Percentiles rank a stretch among this genome's conserved stretches.
phyloP scores from a whole-genome alignment of 495 filamentous ascomycete species.

The Xylaria cubensis region DNA sequence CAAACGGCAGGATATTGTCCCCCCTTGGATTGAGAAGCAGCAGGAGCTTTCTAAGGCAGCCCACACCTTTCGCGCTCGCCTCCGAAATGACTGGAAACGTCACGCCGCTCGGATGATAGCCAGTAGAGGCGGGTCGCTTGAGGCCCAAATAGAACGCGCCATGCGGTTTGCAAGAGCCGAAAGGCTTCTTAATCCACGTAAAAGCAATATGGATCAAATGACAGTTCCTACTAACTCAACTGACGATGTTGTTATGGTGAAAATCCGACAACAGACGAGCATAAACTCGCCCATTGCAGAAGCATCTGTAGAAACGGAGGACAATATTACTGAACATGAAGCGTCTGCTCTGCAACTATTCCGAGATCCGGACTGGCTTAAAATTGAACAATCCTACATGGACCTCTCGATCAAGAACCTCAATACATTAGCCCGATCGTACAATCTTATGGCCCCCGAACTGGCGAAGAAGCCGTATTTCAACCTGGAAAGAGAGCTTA shows the following conservation, averaged over 20 bases:
- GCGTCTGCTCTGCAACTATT: constrained; percentile 56
- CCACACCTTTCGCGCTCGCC: constrained; percentile 70
- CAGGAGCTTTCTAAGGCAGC: constrained; percentile 80
- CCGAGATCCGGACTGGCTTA: constrained; percentile 70
- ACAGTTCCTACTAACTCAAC: constrained; percentile 55
- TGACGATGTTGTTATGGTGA: constrained; percentile 55
- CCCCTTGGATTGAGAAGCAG: constrained; percentile 96
- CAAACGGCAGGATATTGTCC: constrained; percentile 85
- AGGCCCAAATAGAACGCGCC: constrained; percentile 76
- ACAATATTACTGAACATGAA: constrained; percentile 30
- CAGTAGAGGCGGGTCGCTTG: constrained; percentile 77
- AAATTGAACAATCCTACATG: constrained; percentile 77
- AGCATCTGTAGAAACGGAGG: constrained; percentile 25
- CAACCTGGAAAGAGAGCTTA: constrained; percentile 81
- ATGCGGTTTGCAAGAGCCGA: constrained; percentile 78
- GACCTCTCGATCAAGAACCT: constrained; percentile 78
- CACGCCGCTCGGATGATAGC: constrained; percentile 84
- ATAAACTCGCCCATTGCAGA: constrained; percentile 28
- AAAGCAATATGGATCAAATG: constrained; percentile 53
- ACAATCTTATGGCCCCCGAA: constrained; percentile 93
- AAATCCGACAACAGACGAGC: constrained; percentile 45
- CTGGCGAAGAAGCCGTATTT: constrained; percentile 95
- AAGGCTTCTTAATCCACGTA: constrained; percentile 58
- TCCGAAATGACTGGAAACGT: constrained; percentile 86
- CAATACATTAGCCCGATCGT: constrained; percentile 81